These are phyloP conservation scores for Choanephora cucurbitarum DNA, from an alignment of 371 early-diverging fungal species.

Conservation along the genomic window DNA sequence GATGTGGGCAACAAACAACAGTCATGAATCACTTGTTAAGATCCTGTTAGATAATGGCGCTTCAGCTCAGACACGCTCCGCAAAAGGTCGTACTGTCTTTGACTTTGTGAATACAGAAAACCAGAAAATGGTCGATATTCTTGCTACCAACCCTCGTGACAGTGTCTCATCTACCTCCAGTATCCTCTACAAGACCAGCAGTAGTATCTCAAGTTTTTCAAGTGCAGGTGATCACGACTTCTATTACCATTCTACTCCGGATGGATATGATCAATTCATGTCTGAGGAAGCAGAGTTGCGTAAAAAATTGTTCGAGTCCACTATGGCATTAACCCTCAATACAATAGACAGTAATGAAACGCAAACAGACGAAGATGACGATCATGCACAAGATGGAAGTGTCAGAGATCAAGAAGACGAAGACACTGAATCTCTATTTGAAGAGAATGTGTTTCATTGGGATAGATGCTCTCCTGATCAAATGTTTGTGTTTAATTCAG, in stretches of 20 bases:
- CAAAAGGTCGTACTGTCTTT: constrained; percentile 78
- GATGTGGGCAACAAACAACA: constrained; percentile 94
- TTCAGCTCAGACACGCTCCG: constrained; percentile 66
- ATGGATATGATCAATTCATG: constrained; percentile 47
- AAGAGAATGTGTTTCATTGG: constrained; percentile 65
- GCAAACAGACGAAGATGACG: constrained; percentile 28
- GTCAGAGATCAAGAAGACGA: constrained; percentile 20
- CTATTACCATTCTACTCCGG: constrained; percentile 51
- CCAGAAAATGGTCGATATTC: constrained; percentile 59
- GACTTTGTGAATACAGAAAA: constrained; percentile 72
- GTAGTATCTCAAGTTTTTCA: constrained; percentile 31
- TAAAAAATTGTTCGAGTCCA: constrained; percentile 42
- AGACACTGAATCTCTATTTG: constrained; percentile 23
- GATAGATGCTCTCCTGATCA: constrained; percentile 79
- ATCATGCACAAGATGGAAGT: constrained; percentile 14
- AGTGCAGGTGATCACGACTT: constrained; percentile 41
- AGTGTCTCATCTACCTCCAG: constrained; percentile 59
- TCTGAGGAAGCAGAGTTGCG: constrained; percentile 54
- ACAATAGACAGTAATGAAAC: constrained; percentile 4
- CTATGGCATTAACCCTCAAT: constrained; percentile 28
- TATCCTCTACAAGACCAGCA: constrained; percentile 27
- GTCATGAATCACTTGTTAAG: constrained; percentile 73
- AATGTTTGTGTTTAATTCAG: constrained; percentile 10
- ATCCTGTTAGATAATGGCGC: constrained; percentile 83
- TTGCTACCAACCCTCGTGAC: constrained; percentile 59